These are phyloP conservation scores for Nitzschia sp. DNA, from an alignment of 108 stramenopile species.

Conservation along the genomic window DNA sequence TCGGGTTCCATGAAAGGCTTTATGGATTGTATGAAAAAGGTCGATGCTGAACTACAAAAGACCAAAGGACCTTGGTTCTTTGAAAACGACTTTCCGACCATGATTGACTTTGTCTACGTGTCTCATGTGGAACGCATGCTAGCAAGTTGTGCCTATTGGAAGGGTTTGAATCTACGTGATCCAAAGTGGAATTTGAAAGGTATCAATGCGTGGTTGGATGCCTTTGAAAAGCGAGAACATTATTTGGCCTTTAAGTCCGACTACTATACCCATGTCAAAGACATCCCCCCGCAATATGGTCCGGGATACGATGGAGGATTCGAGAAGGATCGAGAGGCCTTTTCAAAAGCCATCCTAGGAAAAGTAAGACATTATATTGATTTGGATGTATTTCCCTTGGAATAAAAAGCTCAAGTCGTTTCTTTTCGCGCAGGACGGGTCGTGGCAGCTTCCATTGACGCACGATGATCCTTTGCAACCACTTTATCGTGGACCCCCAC, in stretches of 20 bases:
- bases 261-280: conserved; percentile 75
- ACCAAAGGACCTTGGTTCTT: conserved; percentile 93
- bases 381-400: not conserved
- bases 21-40: conserved; percentile 70
- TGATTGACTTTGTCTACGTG: conserved; percentile 94
- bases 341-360: conserved; percentile 56
- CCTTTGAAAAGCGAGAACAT: conserved; percentile 83
- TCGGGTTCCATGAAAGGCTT: conserved; percentile 82
- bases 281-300: conserved; percentile 62
- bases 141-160: conserved; percentile 92
- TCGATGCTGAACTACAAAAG: conserved; percentile 68
- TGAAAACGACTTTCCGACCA: conserved; percentile 80
- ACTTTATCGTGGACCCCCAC: conserved; percentile 72
- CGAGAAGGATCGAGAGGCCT: conserved; percentile 50
- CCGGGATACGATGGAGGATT: conserved; percentile 79
- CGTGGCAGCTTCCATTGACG: conserved; percentile 69
- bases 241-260: conserved; percentile 85
- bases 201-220: conserved; percentile 89
- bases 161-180: conserved; percentile 80
- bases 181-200: conserved; percentile 55
- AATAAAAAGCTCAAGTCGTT: too few relatives aligned
- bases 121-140: conserved; percentile 89
- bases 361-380: conserved; percentile 7
- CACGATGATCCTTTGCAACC: conserved; percentile 81
- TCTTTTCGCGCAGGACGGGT: conserved; percentile 3